Evolutionary conservation across 306 rosid species (phyloP).

Genomic region (Lathyrus aphaca): DNA sequence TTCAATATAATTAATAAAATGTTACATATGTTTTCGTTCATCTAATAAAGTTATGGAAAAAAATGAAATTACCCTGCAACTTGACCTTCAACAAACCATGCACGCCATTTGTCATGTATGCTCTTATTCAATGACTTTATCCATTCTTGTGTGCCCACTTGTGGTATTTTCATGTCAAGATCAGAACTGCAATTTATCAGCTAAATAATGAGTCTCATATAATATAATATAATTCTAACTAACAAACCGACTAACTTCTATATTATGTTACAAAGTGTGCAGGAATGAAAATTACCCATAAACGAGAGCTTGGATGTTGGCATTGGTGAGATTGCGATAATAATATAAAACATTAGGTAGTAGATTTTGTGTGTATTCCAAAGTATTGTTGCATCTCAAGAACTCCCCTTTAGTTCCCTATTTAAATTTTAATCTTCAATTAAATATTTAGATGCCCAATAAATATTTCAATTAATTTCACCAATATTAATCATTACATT

Average conservation of each 20-base stretch:
- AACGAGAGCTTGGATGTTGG: conserved; percentile 43
- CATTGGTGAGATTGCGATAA: conserved; percentile 40
- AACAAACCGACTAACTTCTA: no score
- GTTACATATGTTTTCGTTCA: neutral
- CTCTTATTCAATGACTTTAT: conserved; percentile 51
- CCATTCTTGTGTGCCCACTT: conserved; percentile 49
- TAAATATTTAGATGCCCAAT: no score
- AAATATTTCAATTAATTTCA: no score
- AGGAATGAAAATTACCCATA: conserved; percentile 34
- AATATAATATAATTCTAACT: no score
- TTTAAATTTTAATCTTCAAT: no score
- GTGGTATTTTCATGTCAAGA: conserved; percentile 49
- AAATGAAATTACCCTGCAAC: conserved; percentile 49
- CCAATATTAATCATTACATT: no score
- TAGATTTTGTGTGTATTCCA: conserved; percentile 12
- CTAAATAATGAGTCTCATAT: neutral
- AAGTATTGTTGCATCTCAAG: no score
- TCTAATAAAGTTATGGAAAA: no score
- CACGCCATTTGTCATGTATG: conserved; percentile 47
- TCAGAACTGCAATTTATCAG: conserved; percentile 43
- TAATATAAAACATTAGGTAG: neutral
- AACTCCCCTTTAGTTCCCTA: no score
- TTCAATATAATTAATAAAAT: neutral
- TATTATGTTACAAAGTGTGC: no score
- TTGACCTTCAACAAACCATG: no score